These are phyloP conservation scores for Phytophthora gonapodyides DNA, from an alignment of 352 stramenopile species.

Conservation along the genomic window DNA sequence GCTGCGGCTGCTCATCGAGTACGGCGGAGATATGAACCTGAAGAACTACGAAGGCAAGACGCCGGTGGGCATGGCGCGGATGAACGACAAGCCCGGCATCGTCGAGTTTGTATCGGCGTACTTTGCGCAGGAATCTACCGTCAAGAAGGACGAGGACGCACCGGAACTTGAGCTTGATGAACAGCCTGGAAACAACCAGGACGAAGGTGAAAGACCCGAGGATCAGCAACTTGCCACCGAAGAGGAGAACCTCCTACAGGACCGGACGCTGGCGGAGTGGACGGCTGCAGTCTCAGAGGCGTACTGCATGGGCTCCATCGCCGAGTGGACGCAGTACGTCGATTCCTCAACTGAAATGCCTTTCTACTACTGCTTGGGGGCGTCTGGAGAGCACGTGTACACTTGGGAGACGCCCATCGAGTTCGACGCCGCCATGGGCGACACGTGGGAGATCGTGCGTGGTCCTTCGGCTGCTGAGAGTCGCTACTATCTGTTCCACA, in stretches of 20 bases:
- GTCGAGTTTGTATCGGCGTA: slow-evolving; percentile 66
- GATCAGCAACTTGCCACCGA: background rate
- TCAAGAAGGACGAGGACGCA: slow-evolving; percentile 12
- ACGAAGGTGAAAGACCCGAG: slow-evolving; percentile 12
- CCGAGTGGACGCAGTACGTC: slow-evolving; percentile 81
- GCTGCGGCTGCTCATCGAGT: slow-evolving; percentile 73
- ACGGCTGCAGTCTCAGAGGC: slow-evolving; percentile 35
- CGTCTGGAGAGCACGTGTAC: slow-evolving; percentile 23
- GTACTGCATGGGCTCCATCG: slow-evolving; percentile 61
- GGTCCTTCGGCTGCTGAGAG: slow-evolving; percentile 25
- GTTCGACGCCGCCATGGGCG: slow-evolving; percentile 66
- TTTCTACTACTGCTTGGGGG: slow-evolving; percentile 46
- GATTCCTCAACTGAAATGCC: slow-evolving; percentile 53
- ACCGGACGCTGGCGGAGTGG: slow-evolving; percentile 52
- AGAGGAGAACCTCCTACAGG: slow-evolving; percentile 22
- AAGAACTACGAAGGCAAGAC: slow-evolving; percentile 86
- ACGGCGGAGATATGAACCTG: slow-evolving; percentile 82
- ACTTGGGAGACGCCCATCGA: slow-evolving; percentile 73
- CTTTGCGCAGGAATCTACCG: slow-evolving; percentile 57
- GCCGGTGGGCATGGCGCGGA: slow-evolving; percentile 72
- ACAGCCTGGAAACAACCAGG: slow-evolving; percentile 14
- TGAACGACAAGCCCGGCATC: slow-evolving; percentile 58
- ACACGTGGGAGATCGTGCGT: slow-evolving; percentile 63
- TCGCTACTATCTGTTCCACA: slow-evolving; percentile 70
- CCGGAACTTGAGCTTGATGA: slow-evolving; percentile 15